These are phyloP conservation scores for Chenopodium album DNA, from an alignment of 148 eudicot genomes.

Conservation along the genomic window DNA sequence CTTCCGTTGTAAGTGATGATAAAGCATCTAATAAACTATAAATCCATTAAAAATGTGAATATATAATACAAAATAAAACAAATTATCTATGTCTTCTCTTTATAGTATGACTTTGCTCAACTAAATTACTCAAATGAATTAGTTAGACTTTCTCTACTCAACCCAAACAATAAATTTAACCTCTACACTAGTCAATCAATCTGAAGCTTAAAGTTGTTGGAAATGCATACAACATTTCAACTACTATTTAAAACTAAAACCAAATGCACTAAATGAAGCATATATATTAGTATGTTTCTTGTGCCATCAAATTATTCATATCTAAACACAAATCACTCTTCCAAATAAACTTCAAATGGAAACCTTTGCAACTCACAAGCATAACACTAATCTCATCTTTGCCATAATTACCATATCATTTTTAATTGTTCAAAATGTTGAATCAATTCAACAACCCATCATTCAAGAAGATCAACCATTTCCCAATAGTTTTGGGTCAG, in stretches of 20 bases:
- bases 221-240: neutral
- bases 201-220: neutral
- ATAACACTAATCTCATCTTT: neutral
- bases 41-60: too few species aligned
- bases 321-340: neutral
- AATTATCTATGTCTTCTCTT: too few species aligned
- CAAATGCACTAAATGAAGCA: conserved; percentile 4
- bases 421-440: neutral
- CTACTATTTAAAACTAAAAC: neutral
- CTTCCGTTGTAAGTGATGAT: too few species aligned
- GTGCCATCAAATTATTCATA: neutral
- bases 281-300: neutral
- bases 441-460: neutral
- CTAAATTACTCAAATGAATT: neutral
- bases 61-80: too few species aligned
- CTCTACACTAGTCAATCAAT: neutral
- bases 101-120: too few species aligned
- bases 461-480: neutral
- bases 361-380: neutral
- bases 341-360: neutral
- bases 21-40: too few species aligned
- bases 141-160: neutral
- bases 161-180: neutral
- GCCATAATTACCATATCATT: neutral
- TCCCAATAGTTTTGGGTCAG: conserved; percentile 7